phyloP scores from a whole-genome alignment of 345 rosid species.

The Rhodamnia argentea region DNA sequence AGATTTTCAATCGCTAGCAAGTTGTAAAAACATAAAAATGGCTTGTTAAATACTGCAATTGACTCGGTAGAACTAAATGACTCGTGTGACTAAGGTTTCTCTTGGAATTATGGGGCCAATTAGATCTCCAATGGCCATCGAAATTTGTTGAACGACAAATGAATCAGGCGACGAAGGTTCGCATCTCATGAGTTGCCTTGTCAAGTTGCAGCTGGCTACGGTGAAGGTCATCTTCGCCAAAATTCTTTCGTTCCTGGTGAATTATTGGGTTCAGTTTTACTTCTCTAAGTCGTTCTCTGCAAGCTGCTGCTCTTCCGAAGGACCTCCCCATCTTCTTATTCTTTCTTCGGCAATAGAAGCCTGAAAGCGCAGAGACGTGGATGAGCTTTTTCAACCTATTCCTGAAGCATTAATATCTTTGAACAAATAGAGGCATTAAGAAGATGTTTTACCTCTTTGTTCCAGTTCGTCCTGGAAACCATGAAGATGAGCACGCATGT shows the following conservation, averaged over 20 bases:
- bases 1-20: not conserved
- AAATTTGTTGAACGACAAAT: not conserved
- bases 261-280: not conserved
- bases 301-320: not conserved
- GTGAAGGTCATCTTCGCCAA: not conserved
- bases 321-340: conserved; percentile 61
- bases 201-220: not conserved
- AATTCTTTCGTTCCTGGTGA: not conserved
- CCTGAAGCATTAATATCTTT: not conserved
- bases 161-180: not conserved
- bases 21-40: not conserved
- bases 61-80: not conserved
- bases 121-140: not conserved
- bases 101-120: not conserved
- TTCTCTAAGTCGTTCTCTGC: not conserved
- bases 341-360: conserved; percentile 58
- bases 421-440: not conserved
- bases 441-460: conserved; percentile 28
- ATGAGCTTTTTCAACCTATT: not conserved
- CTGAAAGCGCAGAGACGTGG: conserved; percentile 12
- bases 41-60: not conserved
- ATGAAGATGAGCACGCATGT: conserved; percentile 38
- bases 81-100: not conserved
- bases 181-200: not conserved
- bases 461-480: conserved; percentile 66